phyloP scores from a whole-genome alignment of 2,329 filamentous ascomycete genomes.

The Fusarium lyarnte region DNA sequence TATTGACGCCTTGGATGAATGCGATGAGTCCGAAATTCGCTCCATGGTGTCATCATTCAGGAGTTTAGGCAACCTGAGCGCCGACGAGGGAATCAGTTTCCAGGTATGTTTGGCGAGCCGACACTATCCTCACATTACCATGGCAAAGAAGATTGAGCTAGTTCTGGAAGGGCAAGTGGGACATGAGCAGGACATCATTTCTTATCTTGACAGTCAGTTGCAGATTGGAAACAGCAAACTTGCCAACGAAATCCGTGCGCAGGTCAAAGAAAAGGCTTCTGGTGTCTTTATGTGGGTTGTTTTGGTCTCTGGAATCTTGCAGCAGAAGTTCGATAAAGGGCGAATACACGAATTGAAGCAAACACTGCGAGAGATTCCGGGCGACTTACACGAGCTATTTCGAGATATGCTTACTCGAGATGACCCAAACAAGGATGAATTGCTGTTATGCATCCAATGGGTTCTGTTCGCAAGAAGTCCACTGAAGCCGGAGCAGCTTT shows the following conservation, averaged over 20 bases:
- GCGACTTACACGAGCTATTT: conserved; percentile 58
- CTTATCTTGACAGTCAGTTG: conserved; percentile 30
- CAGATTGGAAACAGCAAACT: background rate
- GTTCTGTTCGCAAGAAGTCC: conserved; percentile 60
- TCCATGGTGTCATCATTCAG: conserved; percentile 56
- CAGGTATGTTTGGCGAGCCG: conserved; percentile 57
- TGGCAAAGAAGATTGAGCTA: conserved; percentile 41
- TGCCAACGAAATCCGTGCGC: background rate
- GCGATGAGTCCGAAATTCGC: conserved; percentile 51
- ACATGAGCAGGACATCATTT: conserved; percentile 41
- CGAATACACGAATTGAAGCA: conserved; percentile 35
- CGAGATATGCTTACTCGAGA: conserved; percentile 61
- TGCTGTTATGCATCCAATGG: conserved; percentile 60
- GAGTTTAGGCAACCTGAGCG: conserved; percentile 44
- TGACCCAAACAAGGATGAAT: conserved; percentile 48
- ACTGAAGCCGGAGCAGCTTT: conserved; percentile 56
- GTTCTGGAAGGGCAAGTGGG: conserved; percentile 41
- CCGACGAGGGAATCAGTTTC: conserved; percentile 29
- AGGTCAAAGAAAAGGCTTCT: conserved; percentile 50
- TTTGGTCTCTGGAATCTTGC: conserved; percentile 52
- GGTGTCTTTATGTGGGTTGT: conserved; percentile 58
- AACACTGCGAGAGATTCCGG: conserved; percentile 49
- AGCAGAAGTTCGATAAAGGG: conserved; percentile 46
- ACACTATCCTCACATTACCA: conserved; percentile 56
- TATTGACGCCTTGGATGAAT: conserved; percentile 60